Evolutionary conservation across 1,284 basidiomycete species (phyloP), one percentile per base, ranked within the genome.

Genomic region (Sporisorium exsertum): DNA sequence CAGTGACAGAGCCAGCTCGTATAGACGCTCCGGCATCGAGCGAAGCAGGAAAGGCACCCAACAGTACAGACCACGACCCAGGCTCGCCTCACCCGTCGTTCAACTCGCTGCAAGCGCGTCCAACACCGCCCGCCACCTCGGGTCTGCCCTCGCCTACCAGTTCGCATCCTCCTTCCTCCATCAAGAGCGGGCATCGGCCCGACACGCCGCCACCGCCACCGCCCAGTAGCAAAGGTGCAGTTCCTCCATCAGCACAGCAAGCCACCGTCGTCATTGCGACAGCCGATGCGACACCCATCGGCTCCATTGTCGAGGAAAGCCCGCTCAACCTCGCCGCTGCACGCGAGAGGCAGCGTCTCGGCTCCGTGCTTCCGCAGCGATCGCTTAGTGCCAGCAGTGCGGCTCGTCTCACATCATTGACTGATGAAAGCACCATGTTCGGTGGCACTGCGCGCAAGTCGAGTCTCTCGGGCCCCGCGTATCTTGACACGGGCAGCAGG

Each of bases 81-180:
- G 74, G 70, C n/a, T 80, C 79, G 3, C 80, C 80, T 2, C 68
- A 79, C 58, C 80, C 80, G 0, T 79, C 76, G 2, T 81, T 82
- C 63, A 77, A 73, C 49, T 82, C 80, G 8, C 77, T 82, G 13
- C 69, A 64, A 61, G 80, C 79, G 2, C 60, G 79, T 16, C 80
- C 80, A 0, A 82, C 80, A 9, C 80, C 80, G 12, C 80, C 80
- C 15, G 72, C 74, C 10, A 81, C 79, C 0, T 81, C 79, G 2
- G 77, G 70, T 10, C 58, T 64, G 12, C 71, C 67, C 1, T 77
- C 72, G 2, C 78, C 78, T 1, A 68, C 69, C 26, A 80, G 64
- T 46, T 58, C 75, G 3, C 69, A 62, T 32, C 75, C 69, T 2
- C 75, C 75, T 12, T 66, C 64, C 16, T 80, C 75, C 4, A 69